Evolutionary conservation across 1,284 basidiomycete genomes (phyloP).

Genomic region (Moniliophthora roreri): DNA sequence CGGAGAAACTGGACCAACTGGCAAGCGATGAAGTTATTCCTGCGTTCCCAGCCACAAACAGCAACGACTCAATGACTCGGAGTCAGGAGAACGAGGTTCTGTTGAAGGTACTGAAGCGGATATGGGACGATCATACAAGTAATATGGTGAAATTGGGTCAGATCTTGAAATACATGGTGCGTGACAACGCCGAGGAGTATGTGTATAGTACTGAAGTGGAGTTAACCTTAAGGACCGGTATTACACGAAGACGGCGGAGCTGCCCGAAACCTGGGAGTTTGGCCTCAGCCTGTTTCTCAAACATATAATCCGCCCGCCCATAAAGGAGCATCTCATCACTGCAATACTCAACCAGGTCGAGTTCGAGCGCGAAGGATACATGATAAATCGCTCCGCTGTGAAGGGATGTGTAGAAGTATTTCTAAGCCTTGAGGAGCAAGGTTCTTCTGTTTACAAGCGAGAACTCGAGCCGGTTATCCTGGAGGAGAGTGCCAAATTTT

Average conservation of each 20-base stretch:
- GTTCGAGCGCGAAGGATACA: slow-evolving; percentile 89
- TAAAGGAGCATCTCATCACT: slow-evolving; percentile 79
- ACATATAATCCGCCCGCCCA: slow-evolving; percentile 82
- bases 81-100: slow-evolving; percentile 83
- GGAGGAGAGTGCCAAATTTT: slow-evolving; percentile 79
- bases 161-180: slow-evolving; percentile 94
- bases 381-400: slow-evolving; percentile 89
- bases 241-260: slow-evolving; percentile 68
- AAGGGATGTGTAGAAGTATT: slow-evolving; percentile 91
- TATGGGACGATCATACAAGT: slow-evolving; percentile 94
- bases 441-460: slow-evolving; percentile 75
- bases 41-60: slow-evolving; percentile 68
- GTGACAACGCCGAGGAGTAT: slow-evolving; percentile 26
- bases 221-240: slow-evolving; percentile 76
- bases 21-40: slow-evolving; percentile 81
- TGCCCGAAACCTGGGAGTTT: slow-evolving; percentile 82
- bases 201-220: slow-evolving; percentile 6
- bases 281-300: slow-evolving; percentile 86
- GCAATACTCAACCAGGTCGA: slow-evolving; percentile 88
- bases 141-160: slow-evolving; percentile 91
- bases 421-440: slow-evolving; percentile 59
- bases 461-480: slow-evolving; percentile 88
- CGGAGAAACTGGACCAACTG: slow-evolving; percentile 82
- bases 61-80: slow-evolving; percentile 57
- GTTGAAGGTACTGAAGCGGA: slow-evolving; percentile 78